phyloP scores from a whole-genome alignment of 2,329 filamentous ascomycete genomes.

The Fulvia fulva region DNA sequence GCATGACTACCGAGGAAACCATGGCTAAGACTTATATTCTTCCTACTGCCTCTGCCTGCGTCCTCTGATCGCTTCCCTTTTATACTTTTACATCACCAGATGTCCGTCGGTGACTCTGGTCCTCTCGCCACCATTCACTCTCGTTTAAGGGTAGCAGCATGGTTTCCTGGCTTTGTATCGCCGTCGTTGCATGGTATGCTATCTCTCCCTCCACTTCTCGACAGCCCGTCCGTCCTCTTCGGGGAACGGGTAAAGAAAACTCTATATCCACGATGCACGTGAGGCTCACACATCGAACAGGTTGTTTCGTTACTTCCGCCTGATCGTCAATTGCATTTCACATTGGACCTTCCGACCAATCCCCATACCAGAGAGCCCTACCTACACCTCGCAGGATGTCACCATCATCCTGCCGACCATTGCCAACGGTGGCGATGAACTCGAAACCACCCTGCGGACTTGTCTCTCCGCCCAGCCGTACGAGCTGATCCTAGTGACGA shows the following conservation, averaged over 20 bases:
- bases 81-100: constrained; percentile 18
- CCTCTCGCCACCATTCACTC: constrained; percentile 26
- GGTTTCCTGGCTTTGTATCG: constrained; percentile 32
- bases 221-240: constrained; percentile 1
- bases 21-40: constrained; percentile 31
- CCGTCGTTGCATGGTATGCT: constrained; percentile 33
- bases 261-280: constrained; percentile 20
- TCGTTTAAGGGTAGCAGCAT: constrained; percentile 34
- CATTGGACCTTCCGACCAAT: constrained; percentile 86
- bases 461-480: constrained; percentile 66
- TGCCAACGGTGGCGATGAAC: constrained; percentile 77
- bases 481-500: constrained; percentile 81
- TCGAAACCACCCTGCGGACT: constrained; percentile 75
- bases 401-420: constrained; percentile 93
- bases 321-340: constrained; percentile 78
- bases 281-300: constrained; percentile 46
- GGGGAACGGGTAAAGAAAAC: constrained; percentile 19
- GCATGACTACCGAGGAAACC: constrained; percentile 32
- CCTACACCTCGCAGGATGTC: constrained; percentile 74
- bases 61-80: constrained; percentile 27
- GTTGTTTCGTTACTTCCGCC: constrained; percentile 80
- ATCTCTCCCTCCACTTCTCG: neutral
- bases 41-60: constrained; percentile 17
- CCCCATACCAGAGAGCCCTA: constrained; percentile 75
- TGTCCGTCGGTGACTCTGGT: constrained; percentile 30